phyloP scores from a whole-genome alignment of 768 basidiomycete species.

The Mycena capillaripes region DNA sequence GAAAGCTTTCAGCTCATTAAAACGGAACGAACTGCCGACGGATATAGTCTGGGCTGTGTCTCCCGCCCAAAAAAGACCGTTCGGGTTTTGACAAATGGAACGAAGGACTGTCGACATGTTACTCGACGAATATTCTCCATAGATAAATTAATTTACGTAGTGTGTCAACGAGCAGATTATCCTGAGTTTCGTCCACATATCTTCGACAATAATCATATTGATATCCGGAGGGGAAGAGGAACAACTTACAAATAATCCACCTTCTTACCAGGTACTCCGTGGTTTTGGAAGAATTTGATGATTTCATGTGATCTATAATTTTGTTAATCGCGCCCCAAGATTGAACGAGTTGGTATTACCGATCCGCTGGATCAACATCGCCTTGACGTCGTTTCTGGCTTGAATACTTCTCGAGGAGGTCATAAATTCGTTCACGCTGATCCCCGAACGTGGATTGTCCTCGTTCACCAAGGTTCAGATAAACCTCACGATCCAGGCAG shows the following conservation, averaged over 20 bases:
- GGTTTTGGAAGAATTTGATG: constrained; percentile 49
- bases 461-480: constrained; percentile 64
- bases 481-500: constrained; percentile 59
- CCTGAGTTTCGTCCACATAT: constrained; percentile 83
- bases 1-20: constrained; percentile 79
- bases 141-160: constrained; percentile 37
- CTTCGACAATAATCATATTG: constrained; percentile 50
- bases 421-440: constrained; percentile 64
- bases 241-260: constrained; percentile 55
- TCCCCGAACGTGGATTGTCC: constrained; percentile 69
- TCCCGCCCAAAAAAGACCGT: constrained; percentile 84
- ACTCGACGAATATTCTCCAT: not conserved
- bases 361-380: constrained; percentile 72
- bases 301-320: constrained; percentile 58
- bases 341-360: constrained; percentile 44
- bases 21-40: constrained; percentile 78
- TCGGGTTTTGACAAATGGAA: constrained; percentile 69
- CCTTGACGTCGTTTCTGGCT: constrained; percentile 57
- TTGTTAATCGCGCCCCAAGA: not conserved
- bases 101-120: constrained; percentile 59
- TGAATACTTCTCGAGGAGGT: constrained; percentile 66
- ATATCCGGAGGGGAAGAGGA: not conserved
- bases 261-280: constrained; percentile 55
- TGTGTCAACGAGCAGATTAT: constrained; percentile 76
- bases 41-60: constrained; percentile 87